Conservation (phyloP, 2,329 filamentous ascomycete genomes). For the Cercospora sesami region DNA sequence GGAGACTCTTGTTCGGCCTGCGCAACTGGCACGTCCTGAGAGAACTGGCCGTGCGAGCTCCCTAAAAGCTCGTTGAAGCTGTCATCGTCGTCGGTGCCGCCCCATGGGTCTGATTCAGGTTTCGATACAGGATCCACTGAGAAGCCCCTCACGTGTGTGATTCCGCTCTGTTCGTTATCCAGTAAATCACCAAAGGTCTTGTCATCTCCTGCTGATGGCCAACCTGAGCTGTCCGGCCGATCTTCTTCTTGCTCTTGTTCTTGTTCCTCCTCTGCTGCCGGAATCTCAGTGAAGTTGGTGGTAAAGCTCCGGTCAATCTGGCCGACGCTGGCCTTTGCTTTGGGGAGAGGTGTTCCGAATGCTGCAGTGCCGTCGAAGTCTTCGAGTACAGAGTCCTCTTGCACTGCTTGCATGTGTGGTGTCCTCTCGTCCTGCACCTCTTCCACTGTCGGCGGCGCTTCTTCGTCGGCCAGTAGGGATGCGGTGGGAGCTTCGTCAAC, state of each 20-base stretch:
- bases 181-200: conserved; percentile 37
- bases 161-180: conserved; percentile 14
- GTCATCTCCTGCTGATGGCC: conserved; percentile 37
- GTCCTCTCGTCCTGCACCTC: conserved; percentile 15
- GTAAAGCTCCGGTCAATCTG: conserved; percentile 37
- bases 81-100: conserved; percentile 26
- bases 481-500: conserved; percentile 45
- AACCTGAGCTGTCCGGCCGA: conserved; percentile 24
- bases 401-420: conserved; percentile 16
- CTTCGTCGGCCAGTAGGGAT: conserved; percentile 46
- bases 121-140: conserved; percentile 17
- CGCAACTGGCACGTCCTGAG: conserved; percentile 10
- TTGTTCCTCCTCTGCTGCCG: conserved; percentile 15
- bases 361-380: conserved; percentile 24
- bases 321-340: conserved; percentile 21
- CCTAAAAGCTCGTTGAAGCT: conserved; percentile 27
- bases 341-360: conserved; percentile 22
- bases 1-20: conserved; percentile 14
- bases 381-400: conserved; percentile 19
- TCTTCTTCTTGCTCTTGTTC: conserved; percentile 20
- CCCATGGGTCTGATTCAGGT: conserved; percentile 20
- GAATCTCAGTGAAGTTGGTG: conserved; percentile 36
- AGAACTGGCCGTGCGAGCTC: not conserved
- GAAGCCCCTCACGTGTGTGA: conserved; percentile 6
- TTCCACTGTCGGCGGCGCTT: conserved; percentile 34